Percentiles rank a stretch among this genome's conserved stretches.
Conservation (phyloP, 2,329 filamentous ascomycete genomes). For the Shiraia bambusicola region DNA sequence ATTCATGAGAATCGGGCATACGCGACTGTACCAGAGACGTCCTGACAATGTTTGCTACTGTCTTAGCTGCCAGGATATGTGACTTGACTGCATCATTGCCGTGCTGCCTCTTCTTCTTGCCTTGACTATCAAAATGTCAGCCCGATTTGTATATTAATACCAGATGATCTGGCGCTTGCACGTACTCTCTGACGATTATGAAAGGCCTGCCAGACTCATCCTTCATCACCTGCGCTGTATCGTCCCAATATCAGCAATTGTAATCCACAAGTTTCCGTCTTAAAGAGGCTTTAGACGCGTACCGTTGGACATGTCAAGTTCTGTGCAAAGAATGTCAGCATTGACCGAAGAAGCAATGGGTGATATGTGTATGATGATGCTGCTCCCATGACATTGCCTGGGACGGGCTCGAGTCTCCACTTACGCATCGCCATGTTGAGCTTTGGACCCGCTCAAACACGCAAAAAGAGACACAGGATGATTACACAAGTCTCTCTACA, state of each 20-base stretch:
- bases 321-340: constrained; percentile 49
- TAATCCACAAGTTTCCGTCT: constrained; percentile 2
- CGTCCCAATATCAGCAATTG: constrained; percentile 27
- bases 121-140: constrained; percentile 63
- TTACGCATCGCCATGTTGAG: constrained; percentile 45
- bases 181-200: constrained; percentile 96
- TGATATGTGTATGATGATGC: background rate
- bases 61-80: constrained; percentile 94
- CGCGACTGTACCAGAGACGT: constrained; percentile 75
- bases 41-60: constrained; percentile 96
- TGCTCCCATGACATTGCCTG: constrained; percentile 11
- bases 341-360: background rate
- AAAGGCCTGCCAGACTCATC: constrained; percentile 97
- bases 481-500: constrained; percentile 4
- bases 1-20: background rate
- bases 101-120: constrained; percentile 95
- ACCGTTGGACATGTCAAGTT: constrained; percentile 84
- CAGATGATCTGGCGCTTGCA: constrained; percentile 22
- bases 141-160: constrained; percentile 5
- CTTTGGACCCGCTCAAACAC: constrained; percentile 10
- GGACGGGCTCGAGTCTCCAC: constrained; percentile 22
- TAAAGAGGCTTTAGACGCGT: constrained; percentile 35
- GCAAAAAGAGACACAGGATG: constrained; percentile 4
- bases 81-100: constrained; percentile 97
- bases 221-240: constrained; percentile 74